A percentile compares a stretch with the other conserved stretches of the same genome.
phyloP scores from a whole-genome alignment of 179 eudicot genomes.

The Beta macrorhiza region DNA sequence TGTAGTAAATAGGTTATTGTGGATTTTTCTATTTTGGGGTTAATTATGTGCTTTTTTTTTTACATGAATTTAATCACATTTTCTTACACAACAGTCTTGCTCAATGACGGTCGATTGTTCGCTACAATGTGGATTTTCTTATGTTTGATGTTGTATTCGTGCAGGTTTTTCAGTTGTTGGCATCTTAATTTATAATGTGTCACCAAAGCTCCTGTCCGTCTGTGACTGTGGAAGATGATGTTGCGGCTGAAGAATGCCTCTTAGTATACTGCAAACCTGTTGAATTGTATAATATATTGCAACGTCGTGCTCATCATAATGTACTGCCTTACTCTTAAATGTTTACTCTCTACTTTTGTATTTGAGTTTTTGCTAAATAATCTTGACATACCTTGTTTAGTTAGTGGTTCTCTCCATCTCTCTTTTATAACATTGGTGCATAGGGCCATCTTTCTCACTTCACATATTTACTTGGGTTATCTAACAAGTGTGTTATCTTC shows the following conservation, averaged over 20 bases:
- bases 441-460: no score
- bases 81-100: neutral
- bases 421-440: no score
- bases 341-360: neutral
- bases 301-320: conserved; percentile 69
- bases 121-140: neutral
- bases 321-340: conserved; percentile 35
- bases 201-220: conserved; percentile 65
- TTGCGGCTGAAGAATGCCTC: conserved; percentile 82
- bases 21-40: neutral
- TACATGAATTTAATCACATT: neutral
- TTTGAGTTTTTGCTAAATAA: no score
- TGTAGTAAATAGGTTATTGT: no score
- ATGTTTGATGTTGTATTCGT: conserved; percentile 15
- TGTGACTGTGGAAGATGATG: conserved; percentile 67
- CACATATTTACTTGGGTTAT: no score
- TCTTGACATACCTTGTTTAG: no score
- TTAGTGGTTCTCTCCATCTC: no score
- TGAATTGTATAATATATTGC: conserved; percentile 90
- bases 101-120: neutral
- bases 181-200: conserved; percentile 49
- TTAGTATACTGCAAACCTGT: conserved; percentile 88
- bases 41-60: neutral
- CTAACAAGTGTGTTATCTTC: no score
- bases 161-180: neutral